Conservation (phyloP, 2,329 filamentous ascomycete species). For the Ophiocordyceps camponoti-leonardi region DNA sequence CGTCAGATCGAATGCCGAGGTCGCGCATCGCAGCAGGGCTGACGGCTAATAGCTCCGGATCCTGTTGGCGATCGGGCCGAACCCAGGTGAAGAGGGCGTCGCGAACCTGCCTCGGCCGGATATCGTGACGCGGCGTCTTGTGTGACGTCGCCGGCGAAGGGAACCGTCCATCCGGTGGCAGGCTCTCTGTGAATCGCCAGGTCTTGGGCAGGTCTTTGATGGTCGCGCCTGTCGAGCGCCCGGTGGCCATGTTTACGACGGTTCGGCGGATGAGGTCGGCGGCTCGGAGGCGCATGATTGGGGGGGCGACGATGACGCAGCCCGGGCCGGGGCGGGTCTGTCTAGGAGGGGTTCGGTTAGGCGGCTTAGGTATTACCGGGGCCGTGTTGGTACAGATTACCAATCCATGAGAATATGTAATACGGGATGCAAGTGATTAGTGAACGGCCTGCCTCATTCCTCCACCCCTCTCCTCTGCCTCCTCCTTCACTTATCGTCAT, state of each 20-base stretch:
- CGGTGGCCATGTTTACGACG: slow-evolving; percentile 12
- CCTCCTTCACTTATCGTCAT: too few species aligned
- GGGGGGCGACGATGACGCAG: not conserved
- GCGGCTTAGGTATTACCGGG: too few species aligned
- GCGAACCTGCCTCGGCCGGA: slow-evolving; percentile 70
- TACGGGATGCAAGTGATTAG: too few species aligned
- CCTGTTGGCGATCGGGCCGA: slow-evolving; percentile 53
- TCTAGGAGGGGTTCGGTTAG: not conserved
- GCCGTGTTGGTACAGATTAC: too few species aligned
- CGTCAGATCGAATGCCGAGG: slow-evolving; percentile 54
- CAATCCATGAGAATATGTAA: too few species aligned
- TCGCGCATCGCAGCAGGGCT: slow-evolving; percentile 65
- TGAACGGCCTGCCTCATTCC: too few species aligned
- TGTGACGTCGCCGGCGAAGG: slow-evolving; percentile 72
- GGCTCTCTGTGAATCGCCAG: slow-evolving; percentile 44
- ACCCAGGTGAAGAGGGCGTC: slow-evolving; percentile 83
- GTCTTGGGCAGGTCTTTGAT: slow-evolving; percentile 44
- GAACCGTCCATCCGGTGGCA: slow-evolving; percentile 63
- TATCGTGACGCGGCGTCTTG: slow-evolving; percentile 55
- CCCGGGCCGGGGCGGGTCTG: not conserved
- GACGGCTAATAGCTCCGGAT: slow-evolving; percentile 65
- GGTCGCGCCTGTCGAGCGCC: slow-evolving; percentile 14
- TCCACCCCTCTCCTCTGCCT: too few species aligned
- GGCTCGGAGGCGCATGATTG: slow-evolving; percentile 4
- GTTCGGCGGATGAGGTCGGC: slow-evolving; percentile 9